Percentiles rank a stretch among this genome's conserved stretches.
These are phyloP conservation scores for Ophiobolus disseminans DNA, from an alignment of 2,329 filamentous ascomycete species.

Conservation along the genomic window DNA sequence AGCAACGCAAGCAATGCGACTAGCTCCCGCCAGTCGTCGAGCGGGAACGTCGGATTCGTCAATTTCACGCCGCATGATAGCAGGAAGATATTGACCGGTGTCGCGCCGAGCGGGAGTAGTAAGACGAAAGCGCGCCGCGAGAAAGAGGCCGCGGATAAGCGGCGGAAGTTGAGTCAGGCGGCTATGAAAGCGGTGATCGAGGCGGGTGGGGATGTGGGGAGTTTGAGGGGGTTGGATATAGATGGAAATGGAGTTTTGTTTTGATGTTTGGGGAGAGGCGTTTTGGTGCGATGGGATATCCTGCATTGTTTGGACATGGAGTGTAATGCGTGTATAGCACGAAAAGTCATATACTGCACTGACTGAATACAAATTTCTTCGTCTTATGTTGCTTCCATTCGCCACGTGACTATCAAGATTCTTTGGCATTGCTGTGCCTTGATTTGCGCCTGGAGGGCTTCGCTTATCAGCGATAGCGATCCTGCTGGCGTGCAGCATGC, in stretches of 20 bases:
- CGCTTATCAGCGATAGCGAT: no score
- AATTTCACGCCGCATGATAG: constrained; percentile 89
- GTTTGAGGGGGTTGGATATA: constrained; percentile 53
- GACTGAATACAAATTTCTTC: constrained; percentile 1
- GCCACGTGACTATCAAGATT: neutral
- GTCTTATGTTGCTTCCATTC: neutral
- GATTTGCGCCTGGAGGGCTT: no score
- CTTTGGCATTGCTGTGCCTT: no score
- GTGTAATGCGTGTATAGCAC: constrained; percentile 21
- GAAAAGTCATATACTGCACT: constrained; percentile 3
- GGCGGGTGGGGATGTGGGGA: constrained; percentile 69
- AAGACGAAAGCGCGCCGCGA: constrained; percentile 96
- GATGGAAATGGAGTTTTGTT: constrained; percentile 48
- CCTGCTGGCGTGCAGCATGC: no score
- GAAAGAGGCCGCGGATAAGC: constrained; percentile 81
- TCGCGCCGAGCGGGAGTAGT: constrained; percentile 86
- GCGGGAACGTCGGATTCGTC: constrained; percentile 71
- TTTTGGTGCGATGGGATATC: constrained; percentile 4
- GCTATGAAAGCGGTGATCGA: constrained; percentile 73
- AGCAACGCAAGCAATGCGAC: constrained; percentile 25
- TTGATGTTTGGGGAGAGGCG: constrained; percentile 23
- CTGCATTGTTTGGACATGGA: constrained; percentile 7
- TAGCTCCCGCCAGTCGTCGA: constrained; percentile 52
- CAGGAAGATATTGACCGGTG: constrained; percentile 80
- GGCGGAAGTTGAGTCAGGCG: constrained; percentile 71